Evolutionary conservation across 75 land plant species (phyloP).

Genomic region (Selaginella tamariscina): DNA sequence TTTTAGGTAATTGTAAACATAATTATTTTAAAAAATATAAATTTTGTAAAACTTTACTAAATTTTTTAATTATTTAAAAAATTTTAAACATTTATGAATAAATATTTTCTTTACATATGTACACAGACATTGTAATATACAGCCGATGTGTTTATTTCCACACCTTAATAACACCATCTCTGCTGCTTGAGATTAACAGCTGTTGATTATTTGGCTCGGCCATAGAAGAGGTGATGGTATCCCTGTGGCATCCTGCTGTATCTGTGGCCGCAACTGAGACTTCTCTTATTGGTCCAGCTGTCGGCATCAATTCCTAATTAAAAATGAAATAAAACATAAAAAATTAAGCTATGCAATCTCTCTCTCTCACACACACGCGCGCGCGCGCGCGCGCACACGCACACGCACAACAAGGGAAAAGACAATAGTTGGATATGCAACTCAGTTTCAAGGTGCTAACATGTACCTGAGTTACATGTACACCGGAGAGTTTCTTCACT

Average conservation of each 20-base stretch:
- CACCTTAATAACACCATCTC: constrained; percentile 95
- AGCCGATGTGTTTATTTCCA: constrained; percentile 90
- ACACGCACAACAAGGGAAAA: too few relatives aligned
- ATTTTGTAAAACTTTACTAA: too few relatives aligned
- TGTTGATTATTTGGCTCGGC: constrained; percentile 64
- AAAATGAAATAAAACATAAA: not conserved
- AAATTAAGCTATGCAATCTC: not conserved
- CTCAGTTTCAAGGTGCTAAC: too few relatives aligned
- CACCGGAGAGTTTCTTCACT: constrained; percentile 44
- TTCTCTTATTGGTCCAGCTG: constrained; percentile 33
- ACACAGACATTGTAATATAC: too few relatives aligned
- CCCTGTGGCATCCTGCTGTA: constrained; percentile 86
- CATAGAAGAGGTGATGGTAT: constrained; percentile 64
- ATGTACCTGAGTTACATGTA: constrained; percentile 89
- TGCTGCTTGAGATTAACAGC: constrained; percentile 77
- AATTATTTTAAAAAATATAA: too few relatives aligned
- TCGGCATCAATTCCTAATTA: not conserved
- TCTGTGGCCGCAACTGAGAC: constrained; percentile 82
- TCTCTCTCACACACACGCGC: too few relatives aligned
- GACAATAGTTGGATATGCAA: too few relatives aligned
- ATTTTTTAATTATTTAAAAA: too few relatives aligned
- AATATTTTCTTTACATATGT: too few relatives aligned
- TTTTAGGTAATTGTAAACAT: too few relatives aligned
- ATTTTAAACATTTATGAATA: too few relatives aligned
- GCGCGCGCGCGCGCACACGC: too few relatives aligned